Evolutionary conservation across 2,329 filamentous ascomycete genomes (phyloP).

Genomic region (Nemania abortiva): DNA sequence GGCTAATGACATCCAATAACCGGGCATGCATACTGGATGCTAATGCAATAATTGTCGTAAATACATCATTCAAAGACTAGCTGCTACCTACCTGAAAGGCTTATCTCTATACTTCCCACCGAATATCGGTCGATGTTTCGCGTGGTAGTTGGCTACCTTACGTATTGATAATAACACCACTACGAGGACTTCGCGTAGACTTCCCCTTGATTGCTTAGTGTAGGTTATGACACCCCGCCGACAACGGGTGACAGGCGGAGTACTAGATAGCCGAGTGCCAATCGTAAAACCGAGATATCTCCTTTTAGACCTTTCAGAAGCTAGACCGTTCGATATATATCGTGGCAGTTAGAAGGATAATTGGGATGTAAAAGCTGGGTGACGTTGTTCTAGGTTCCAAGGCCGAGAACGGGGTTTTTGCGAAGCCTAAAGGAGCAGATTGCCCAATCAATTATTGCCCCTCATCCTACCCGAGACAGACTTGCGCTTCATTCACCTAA

Average conservation of each 20-base stretch:
- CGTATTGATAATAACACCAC: neutral
- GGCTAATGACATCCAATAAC: slow-evolving; percentile 17
- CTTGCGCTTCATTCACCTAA: slow-evolving; percentile 9
- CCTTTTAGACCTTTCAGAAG: slow-evolving; percentile 20
- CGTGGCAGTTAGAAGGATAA: slow-evolving; percentile 27
- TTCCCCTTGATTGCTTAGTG: neutral
- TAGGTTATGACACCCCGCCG: slow-evolving; percentile 34
- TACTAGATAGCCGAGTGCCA: slow-evolving; percentile 10
- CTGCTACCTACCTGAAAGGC: neutral
- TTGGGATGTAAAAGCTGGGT: slow-evolving; percentile 13
- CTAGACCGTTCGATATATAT: slow-evolving; percentile 33
- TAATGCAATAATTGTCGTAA: neutral
- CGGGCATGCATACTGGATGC: neutral
- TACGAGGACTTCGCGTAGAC: slow-evolving; percentile 1
- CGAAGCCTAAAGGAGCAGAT: slow-evolving; percentile 9
- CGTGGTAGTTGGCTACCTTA: neutral
- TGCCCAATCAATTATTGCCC: slow-evolving; percentile 9
- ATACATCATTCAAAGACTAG: neutral
- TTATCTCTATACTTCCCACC: slow-evolving; percentile 15
- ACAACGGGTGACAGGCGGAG: slow-evolving; percentile 39
- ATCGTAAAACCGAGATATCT: slow-evolving; percentile 44
- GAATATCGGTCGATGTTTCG: slow-evolving; percentile 15
- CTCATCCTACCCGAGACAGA: slow-evolving; percentile 12
- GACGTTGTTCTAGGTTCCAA: slow-evolving; percentile 7
- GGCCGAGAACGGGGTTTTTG: slow-evolving; percentile 44